Evolutionary conservation across 2,329 filamentous ascomycete species (phyloP), one percentile per base, ranked within the genome.

Genomic region (Diaporthe citri): DNA sequence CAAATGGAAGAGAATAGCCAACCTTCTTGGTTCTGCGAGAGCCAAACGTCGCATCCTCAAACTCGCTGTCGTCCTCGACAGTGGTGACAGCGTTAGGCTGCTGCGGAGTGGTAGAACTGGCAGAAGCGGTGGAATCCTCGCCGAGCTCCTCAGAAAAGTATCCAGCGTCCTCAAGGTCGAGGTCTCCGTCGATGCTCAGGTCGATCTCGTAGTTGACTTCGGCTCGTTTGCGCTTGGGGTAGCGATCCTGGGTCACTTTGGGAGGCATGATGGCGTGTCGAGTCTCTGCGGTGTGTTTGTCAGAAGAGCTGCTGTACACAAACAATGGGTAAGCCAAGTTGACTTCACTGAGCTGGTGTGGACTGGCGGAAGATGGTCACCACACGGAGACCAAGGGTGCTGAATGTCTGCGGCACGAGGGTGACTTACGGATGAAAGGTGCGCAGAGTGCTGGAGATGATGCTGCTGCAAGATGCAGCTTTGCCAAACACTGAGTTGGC

Each of bases 11-110:
- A 51, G 25, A 2, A 3, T 8, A 5, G 3, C n/a, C 51, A 51
- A 71, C 69, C 69, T 71, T 71, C 69, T 71, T 71, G 51, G 20
- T 48, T 41, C 36, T 51, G 36, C 69, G 55, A 15, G 69, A 60
- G 3, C 55, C 69, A 15, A 39, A 71, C 13, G 69, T 71, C 5
- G 69, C 69, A 46, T 71, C 69, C 31, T 71, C 69, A 4, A 39
- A 31, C 69, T 71, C 69, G 55, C 69, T 48, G 41, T 71, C 43
- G 20, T 20, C n/a, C 12, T 48, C 55, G 25, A 22, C 8, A 4
- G 3, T 2, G 9, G 67, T 6, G 39, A 9, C 20, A 2, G 20
- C 7, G 12, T 17, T 6, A 13, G 13, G 25, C 39, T 22, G 39
- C n/a, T 28, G 39, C 12, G 25, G 7, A 46, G 15, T 20, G 15